Percentiles rank a stretch among this genome's conserved stretches.
phyloP scores from a whole-genome alignment of 2,329 filamentous ascomycete genomes.

The Cryphonectria nitschkei region DNA sequence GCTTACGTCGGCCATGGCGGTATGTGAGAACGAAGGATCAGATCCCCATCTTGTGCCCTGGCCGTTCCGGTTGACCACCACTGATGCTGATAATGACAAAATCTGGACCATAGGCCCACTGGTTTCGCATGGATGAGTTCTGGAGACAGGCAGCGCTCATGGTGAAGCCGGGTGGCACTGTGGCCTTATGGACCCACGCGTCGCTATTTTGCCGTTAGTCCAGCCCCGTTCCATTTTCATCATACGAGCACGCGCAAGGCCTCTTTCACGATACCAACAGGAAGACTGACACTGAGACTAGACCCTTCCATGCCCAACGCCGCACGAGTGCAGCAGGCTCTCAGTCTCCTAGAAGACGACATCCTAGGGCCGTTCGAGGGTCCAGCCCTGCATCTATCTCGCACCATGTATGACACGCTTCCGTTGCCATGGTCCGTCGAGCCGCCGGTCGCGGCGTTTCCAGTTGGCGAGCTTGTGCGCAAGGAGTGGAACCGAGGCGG shows the following conservation, averaged over 20 bases:
- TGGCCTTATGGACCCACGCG: slow-evolving; percentile 48
- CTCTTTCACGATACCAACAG: background rate
- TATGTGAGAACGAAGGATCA: slow-evolving; percentile 7
- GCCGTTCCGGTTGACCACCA: background rate
- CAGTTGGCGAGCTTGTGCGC: slow-evolving; percentile 35
- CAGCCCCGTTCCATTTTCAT: background rate
- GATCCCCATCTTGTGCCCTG: too few species aligned
- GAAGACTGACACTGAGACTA: background rate
- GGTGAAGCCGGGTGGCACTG: slow-evolving; percentile 52
- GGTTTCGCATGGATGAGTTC: slow-evolving; percentile 54
- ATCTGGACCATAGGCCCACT: slow-evolving; percentile 44
- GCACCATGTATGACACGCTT: slow-evolving; percentile 45
- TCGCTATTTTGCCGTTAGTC: slow-evolving; percentile 34
- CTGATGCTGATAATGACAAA: background rate
- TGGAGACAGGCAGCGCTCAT: slow-evolving; percentile 48
- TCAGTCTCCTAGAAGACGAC: slow-evolving; percentile 42
- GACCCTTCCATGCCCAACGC: slow-evolving; percentile 43
- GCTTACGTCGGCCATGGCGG: slow-evolving; percentile 34
- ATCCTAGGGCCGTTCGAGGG: slow-evolving; percentile 42
- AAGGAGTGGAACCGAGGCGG: slow-evolving; percentile 43
- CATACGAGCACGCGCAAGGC: background rate
- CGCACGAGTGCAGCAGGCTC: slow-evolving; percentile 39
- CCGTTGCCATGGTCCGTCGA: slow-evolving; percentile 48
- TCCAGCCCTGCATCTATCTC: slow-evolving; percentile 42
- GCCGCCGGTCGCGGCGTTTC: slow-evolving; percentile 23